phyloP scores from a whole-genome alignment of 2,329 filamentous ascomycete genomes.

The Cercospora zeae-maydis region DNA sequence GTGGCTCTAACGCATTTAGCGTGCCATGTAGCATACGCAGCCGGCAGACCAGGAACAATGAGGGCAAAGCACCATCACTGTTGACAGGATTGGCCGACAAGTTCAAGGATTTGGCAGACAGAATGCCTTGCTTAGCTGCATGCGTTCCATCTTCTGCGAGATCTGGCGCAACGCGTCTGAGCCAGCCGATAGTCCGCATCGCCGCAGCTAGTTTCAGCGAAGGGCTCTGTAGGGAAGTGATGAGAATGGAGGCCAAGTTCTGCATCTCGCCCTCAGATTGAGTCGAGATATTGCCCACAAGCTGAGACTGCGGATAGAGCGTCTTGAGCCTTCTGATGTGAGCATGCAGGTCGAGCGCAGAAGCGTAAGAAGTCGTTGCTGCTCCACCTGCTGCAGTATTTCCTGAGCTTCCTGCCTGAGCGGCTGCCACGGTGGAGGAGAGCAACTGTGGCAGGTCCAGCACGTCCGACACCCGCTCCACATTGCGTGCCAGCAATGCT shows the following conservation, averaged over 20 bases:
- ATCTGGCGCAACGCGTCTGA: slow-evolving; percentile 81
- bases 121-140: slow-evolving; percentile 21
- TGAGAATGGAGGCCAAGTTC: slow-evolving; percentile 79
- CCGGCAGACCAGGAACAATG: slow-evolving; percentile 82
- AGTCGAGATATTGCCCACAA: slow-evolving; percentile 67
- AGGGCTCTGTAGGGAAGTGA: slow-evolving; percentile 70
- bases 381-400: slow-evolving; percentile 47
- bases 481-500: slow-evolving; percentile 77
- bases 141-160: slow-evolving; percentile 48
- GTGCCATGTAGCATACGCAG: slow-evolving; percentile 74
- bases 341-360: slow-evolving; percentile 85
- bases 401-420: slow-evolving; percentile 43
- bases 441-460: slow-evolving; percentile 85
- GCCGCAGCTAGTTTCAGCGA: slow-evolving; percentile 83
- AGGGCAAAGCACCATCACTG: slow-evolving; percentile 67
- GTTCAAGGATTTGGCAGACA: slow-evolving; percentile 32
- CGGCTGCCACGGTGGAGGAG: slow-evolving; percentile 68
- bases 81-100: slow-evolving; percentile 25
- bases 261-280: slow-evolving; percentile 87
- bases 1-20: slow-evolving; percentile 76
- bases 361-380: slow-evolving; percentile 65
- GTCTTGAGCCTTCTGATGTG: slow-evolving; percentile 84
- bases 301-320: slow-evolving; percentile 72
- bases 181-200: slow-evolving; percentile 86
- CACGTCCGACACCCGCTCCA: slow-evolving; percentile 84